Base-by-base conservation (phyloP, 2,329 filamentous ascomycete species). In the Exophiala spinifera region DNA sequence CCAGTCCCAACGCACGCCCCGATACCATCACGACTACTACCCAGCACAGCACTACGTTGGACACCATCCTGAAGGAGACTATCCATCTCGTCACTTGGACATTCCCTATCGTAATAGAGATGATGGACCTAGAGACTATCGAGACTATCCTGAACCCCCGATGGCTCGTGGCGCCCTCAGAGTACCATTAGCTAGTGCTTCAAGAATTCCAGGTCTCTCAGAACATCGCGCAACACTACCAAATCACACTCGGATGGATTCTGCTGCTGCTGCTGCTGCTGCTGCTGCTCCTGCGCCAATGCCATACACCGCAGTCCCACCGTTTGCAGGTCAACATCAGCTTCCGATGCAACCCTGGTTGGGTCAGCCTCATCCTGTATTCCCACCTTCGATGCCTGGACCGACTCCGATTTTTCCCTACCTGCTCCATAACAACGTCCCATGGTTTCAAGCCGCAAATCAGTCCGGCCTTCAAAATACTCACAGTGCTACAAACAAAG, bases 371-470 rank as follows among this genome's bases (percentile, higher is more conserved):
- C 34, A 40, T 14, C 17, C 19, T 33, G 19, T 49, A 15, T 31
- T 55, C 44, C 46, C 21, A 25, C 53, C 46, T 19, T 23, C 50
- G 3, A n/a, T 49, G 5, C 51, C 53, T 11, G 46, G 47, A 8
- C 2, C 46, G 13, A 17, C 53, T 8, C 51, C 54, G 19, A 21
- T 57, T 21, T 31, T 31, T 10, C 28, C 28, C 6, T 60, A 55
- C 31, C 51, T 51, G 8, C 33, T 45, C 4, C 51, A 33, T 11
- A 37, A 43, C 11, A 52, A 49, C 15, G 31, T 33, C 5, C 40
- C 48, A 21, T 28, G 57, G 14, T 60, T 55, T n/a, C 51, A 54
- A 15, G 48, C 45, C 10, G 46, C 47, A 15, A 34, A 21, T 15
- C 42, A 21, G 21, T 8, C 21, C 15, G 21, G 5, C 28, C 19